These are phyloP conservation scores for Canavalia ensiformis DNA, from an alignment of 306 rosid genomes.

Conservation along the genomic window DNA sequence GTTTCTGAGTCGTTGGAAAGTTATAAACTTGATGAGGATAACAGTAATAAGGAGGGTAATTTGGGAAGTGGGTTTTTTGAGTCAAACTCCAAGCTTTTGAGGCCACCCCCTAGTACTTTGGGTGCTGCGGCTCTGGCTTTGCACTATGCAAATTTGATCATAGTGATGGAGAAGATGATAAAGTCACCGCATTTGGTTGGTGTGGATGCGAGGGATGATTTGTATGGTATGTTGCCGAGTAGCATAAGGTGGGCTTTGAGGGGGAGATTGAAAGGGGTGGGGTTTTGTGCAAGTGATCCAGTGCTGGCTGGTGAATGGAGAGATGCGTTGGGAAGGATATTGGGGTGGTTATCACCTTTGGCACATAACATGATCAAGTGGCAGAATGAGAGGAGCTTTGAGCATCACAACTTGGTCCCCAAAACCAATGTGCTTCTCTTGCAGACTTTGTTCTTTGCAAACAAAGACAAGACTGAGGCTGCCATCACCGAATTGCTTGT, in stretches of 20 bases:
- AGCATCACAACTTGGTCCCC: slow-evolving; percentile 82
- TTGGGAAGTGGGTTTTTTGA: slow-evolving; percentile 64
- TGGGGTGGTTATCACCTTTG: slow-evolving; percentile 92
- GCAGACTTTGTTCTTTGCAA: slow-evolving; percentile 91
- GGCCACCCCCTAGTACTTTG: slow-evolving; percentile 67
- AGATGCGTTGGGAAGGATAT: slow-evolving; percentile 81
- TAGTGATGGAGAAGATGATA: slow-evolving; percentile 96
- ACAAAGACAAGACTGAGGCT: slow-evolving; percentile 88
- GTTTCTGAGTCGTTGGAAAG: slow-evolving; percentile 63
- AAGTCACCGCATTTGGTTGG: slow-evolving; percentile 91
- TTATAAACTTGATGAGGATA: slow-evolving; percentile 27
- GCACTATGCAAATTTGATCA: slow-evolving; percentile 83
- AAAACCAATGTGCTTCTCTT: slow-evolving; percentile 83
- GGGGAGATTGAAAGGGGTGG: slow-evolving; percentile 75
- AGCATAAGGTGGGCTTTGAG: slow-evolving; percentile 69
- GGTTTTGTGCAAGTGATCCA: slow-evolving; percentile 84
- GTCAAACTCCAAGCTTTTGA: slow-evolving; percentile 66
- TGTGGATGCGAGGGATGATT: slow-evolving; percentile 85
- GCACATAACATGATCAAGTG: slow-evolving; percentile 98
- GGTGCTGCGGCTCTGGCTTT: slow-evolving; percentile 80
- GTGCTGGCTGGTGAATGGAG: slow-evolving; percentile 85
- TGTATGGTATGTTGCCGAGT: slow-evolving; percentile 78
- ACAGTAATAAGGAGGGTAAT: neutral
- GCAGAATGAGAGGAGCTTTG: slow-evolving; percentile 96
- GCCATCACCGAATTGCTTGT: slow-evolving; percentile 96